phyloP scores from a whole-genome alignment of 108 stramenopile genomes.

The Skeletonema marinoi region DNA sequence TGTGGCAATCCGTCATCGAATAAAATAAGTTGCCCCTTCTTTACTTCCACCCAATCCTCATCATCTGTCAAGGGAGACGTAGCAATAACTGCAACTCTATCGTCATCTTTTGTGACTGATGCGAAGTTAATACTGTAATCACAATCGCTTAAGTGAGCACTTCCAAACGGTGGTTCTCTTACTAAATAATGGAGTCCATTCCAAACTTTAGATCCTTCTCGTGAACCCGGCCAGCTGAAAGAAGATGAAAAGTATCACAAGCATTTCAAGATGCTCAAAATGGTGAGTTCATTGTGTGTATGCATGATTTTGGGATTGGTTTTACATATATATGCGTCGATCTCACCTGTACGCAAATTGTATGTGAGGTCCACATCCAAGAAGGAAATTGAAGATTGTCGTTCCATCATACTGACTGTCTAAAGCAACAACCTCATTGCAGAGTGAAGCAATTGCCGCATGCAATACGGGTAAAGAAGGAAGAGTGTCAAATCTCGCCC shows the following conservation, averaged over 20 bases:
- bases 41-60: constrained; percentile 73
- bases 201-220: constrained; percentile 77
- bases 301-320: no score
- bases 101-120: constrained; percentile 53
- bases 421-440: constrained; percentile 60
- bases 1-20: constrained; percentile 75
- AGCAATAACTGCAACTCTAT: constrained; percentile 80
- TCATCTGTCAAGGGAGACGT: constrained; percentile 81
- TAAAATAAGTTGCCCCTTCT: constrained; percentile 64
- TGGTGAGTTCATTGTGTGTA: constrained; percentile 12
- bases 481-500: constrained; percentile 61
- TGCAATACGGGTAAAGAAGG: constrained; percentile 76
- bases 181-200: constrained; percentile 86
- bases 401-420: constrained; percentile 33
- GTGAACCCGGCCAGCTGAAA: constrained; percentile 76
- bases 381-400: constrained; percentile 84
- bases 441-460: constrained; percentile 52
- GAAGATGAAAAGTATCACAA: constrained; percentile 72
- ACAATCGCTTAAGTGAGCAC: constrained; percentile 47
- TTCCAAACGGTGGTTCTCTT: constrained; percentile 56
- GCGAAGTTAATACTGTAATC: constrained; percentile 72
- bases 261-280: constrained; percentile 70
- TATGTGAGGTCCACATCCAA: constrained; percentile 65
- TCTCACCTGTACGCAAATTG: constrained; percentile 45
- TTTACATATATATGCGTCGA: no score